These are phyloP conservation scores for Pseudogymnoascus sp. DNA, from an alignment of 2,329 filamentous ascomycete genomes.

Conservation along the genomic window DNA sequence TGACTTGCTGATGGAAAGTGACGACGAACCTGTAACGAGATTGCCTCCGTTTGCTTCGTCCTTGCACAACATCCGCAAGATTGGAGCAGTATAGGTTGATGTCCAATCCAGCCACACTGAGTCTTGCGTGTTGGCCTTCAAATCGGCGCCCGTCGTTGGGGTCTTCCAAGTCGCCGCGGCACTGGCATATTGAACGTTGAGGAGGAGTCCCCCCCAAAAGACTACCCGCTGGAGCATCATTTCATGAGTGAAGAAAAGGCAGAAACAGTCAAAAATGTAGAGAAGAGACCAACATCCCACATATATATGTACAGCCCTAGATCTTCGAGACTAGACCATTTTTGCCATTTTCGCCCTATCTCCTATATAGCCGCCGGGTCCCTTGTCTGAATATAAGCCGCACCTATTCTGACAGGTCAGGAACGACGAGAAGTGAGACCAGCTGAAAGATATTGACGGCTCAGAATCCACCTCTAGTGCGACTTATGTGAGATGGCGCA, in stretches of 20 bases:
- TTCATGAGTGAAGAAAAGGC: background rate
- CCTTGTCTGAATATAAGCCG: background rate
- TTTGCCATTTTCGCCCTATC: background rate
- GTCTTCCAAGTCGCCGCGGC: conserved; percentile 16
- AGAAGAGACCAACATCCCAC: background rate
- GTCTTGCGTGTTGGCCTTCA: conserved; percentile 17
- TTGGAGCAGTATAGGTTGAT: conserved; percentile 13
- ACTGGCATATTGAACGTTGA: background rate
- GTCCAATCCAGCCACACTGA: conserved; percentile 18
- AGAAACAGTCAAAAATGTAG: background rate
- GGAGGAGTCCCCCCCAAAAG: background rate
- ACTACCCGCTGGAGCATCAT: background rate
- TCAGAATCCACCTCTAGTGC: background rate
- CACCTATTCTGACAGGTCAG: background rate
- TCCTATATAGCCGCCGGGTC: background rate
- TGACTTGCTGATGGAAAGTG: background rate
- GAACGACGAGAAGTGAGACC: background rate
- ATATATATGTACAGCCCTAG: background rate
- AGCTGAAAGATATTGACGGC: background rate
- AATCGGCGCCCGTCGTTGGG: conserved; percentile 10
- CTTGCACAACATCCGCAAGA: conserved; percentile 19
- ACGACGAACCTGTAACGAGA: background rate
- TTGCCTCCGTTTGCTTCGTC: conserved; percentile 1
- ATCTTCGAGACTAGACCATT: background rate
- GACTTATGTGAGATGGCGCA: background rate